These are phyloP conservation scores for Nicotiana paniculata DNA, from an alignment of 257 asterid species.

Conservation along the genomic window DNA sequence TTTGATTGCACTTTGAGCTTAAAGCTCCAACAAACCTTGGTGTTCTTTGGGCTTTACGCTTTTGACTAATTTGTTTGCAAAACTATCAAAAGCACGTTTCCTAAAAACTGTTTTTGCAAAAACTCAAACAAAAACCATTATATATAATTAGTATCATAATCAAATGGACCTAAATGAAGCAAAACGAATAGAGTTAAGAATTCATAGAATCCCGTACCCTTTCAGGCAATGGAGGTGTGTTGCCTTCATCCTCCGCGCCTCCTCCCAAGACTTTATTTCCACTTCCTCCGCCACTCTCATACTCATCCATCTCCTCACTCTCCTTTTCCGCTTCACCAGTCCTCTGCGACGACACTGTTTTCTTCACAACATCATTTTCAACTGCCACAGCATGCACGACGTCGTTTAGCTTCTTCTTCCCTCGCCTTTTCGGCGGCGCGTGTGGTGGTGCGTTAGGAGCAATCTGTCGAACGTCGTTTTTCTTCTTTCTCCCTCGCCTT, in stretches of 20 bases:
- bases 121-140: neutral
- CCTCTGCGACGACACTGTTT: neutral
- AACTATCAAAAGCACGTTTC: neutral
- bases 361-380: neutral
- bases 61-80: too few species aligned
- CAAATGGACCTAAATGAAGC: neutral
- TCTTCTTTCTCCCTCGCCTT: neutral
- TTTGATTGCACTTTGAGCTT: too few species aligned
- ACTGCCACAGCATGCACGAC: neutral
- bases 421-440: neutral
- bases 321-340: neutral
- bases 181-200: neutral
- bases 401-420: neutral
- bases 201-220: neutral
- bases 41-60: too few species aligned
- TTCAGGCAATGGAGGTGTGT: neutral
- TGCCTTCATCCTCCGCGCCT: neutral
- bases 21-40: too few species aligned
- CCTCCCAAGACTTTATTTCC: neutral
- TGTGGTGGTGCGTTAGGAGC: too few species aligned
- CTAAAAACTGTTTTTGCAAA: neutral
- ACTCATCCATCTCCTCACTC: neutral
- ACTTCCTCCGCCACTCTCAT: conserved; percentile 2
- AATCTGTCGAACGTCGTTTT: neutral
- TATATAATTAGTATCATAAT: neutral